A percentile compares a stretch with the other conserved stretches of the same genome.
phyloP scores from a whole-genome alignment of 495 filamentous ascomycete species.

The Lichina pygmaea region DNA sequence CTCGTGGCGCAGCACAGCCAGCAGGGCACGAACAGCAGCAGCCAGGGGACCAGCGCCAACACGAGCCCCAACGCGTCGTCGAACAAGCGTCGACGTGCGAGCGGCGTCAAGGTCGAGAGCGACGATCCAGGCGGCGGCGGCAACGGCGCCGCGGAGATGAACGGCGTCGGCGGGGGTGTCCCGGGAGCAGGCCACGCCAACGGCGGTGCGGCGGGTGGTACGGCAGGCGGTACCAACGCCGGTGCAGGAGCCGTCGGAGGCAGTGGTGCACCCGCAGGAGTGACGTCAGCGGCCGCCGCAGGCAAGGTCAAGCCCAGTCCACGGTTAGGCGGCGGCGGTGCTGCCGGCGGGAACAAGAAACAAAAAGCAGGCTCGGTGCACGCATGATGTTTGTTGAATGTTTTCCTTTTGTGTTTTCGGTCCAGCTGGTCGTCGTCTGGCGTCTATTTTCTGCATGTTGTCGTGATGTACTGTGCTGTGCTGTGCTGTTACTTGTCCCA shows the following conservation, averaged over 20 bases:
- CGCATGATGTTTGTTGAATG: not conserved
- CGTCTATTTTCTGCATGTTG: too few relatives aligned
- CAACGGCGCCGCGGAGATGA: conserved; percentile 18
- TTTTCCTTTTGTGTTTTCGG: not conserved
- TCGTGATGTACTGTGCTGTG: too few relatives aligned
- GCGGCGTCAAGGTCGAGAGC: conserved; percentile 49
- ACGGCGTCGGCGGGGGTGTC: conserved; percentile 13
- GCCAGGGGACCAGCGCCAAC: conserved; percentile 51
- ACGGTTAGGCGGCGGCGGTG: conserved; percentile 11
- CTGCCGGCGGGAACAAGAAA: not conserved
- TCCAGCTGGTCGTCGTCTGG: too few relatives aligned
- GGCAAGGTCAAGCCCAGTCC: conserved; percentile 30
- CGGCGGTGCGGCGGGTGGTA: not conserved
- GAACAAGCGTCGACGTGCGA: conserved; percentile 51
- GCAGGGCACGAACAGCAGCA: conserved; percentile 36
- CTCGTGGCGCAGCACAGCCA: conserved; percentile 53
- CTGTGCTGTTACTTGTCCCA: too few relatives aligned
- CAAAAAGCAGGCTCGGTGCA: not conserved
- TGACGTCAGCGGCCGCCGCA: not conserved
- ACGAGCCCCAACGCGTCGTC: conserved; percentile 57
- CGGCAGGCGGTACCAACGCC: not conserved
- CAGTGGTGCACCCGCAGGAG: conserved; percentile 1
- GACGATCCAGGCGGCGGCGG: conserved; percentile 22
- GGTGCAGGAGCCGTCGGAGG: not conserved
- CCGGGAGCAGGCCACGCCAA: not conserved